Evolutionary conservation across 2,329 filamentous ascomycete species (phyloP).

Genomic region (Domatiomyces catenatus): DNA sequence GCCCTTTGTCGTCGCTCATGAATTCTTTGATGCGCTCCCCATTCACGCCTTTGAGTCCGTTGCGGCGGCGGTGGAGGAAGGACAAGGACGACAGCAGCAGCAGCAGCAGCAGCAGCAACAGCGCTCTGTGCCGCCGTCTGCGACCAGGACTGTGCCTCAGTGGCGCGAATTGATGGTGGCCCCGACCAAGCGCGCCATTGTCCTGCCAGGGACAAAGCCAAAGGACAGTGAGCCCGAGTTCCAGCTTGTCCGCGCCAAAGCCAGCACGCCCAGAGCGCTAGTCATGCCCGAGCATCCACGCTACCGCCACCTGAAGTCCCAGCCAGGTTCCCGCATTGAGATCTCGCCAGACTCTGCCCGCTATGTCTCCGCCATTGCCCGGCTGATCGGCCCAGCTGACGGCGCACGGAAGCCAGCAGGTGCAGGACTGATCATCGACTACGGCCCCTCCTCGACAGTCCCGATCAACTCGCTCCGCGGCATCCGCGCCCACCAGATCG

Average conservation of each 20-base stretch:
- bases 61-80: constrained; percentile 30
- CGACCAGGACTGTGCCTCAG: constrained; percentile 37
- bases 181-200: constrained; percentile 37
- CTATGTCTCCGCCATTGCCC: constrained; percentile 67
- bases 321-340: constrained; percentile 61
- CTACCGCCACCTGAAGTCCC: constrained; percentile 58
- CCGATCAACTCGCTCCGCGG: constrained; percentile 82
- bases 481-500: constrained; percentile 59
- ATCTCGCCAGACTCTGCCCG: constrained; percentile 75
- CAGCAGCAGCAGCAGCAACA: constrained; percentile 25
- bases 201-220: constrained; percentile 22
- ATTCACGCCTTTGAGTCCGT: constrained; percentile 89
- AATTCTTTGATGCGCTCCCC: constrained; percentile 95
- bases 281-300: constrained; percentile 69
- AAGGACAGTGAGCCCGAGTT: constrained; percentile 58
- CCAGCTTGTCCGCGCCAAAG: constrained; percentile 61
- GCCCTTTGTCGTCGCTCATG: constrained; percentile 89
- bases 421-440: constrained; percentile 89
- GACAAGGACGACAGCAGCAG: constrained; percentile 31
- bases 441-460: constrained; percentile 64
- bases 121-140: constrained; percentile 14
- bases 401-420: constrained; percentile 51
- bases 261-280: constrained; percentile 64
- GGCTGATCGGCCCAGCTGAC: constrained; percentile 63
- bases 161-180: constrained; percentile 76